A percentile compares a stretch with the other conserved stretches of the same genome.
These are phyloP conservation scores for Allantophomopsis cytisporea DNA, from an alignment of 2,329 filamentous ascomycete genomes.

Conservation along the genomic window DNA sequence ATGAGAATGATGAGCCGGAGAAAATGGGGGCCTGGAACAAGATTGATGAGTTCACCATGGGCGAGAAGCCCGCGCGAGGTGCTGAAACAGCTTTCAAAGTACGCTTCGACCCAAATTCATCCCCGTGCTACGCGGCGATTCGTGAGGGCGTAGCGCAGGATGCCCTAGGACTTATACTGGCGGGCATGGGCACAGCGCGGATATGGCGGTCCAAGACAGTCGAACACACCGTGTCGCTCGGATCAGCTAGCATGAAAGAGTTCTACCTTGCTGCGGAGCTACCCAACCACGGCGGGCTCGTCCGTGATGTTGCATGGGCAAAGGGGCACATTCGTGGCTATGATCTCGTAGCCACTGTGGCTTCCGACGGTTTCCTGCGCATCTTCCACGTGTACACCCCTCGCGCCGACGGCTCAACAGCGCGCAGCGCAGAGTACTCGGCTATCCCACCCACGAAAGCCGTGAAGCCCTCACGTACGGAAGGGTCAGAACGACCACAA, in stretches of 20 bases:
- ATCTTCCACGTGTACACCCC: slow-evolving; percentile 72
- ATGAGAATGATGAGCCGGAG: slow-evolving; percentile 77
- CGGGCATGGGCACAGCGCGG: slow-evolving; percentile 70
- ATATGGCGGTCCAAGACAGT: slow-evolving; percentile 66
- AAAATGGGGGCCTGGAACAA: slow-evolving; percentile 63
- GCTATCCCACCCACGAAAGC: slow-evolving; percentile 9
- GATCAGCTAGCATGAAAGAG: slow-evolving; percentile 49
- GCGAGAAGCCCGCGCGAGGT: slow-evolving; percentile 56
- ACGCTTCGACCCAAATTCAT: slow-evolving; percentile 76
- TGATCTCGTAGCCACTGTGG: slow-evolving; percentile 82
- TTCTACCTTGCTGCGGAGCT: slow-evolving; percentile 80
- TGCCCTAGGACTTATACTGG: slow-evolving; percentile 69
- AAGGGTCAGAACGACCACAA: slow-evolving; percentile 11
- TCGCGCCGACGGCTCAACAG: slow-evolving; percentile 29
- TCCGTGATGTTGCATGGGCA: slow-evolving; percentile 85
- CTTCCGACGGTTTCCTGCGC: slow-evolving; percentile 79
- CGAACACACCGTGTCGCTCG: slow-evolving; percentile 30
- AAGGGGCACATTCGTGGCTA: slow-evolving; percentile 82
- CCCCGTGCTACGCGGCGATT: slow-evolving; percentile 66
- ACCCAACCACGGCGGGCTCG: slow-evolving; percentile 57
- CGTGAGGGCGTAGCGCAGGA: slow-evolving; percentile 71
- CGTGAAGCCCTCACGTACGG: slow-evolving; percentile 10
- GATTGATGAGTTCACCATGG: slow-evolving; percentile 66
- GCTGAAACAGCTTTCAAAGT: slow-evolving; percentile 83
- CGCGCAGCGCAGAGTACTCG: slow-evolving; percentile 17